These are phyloP conservation scores for Podospora pseudoanserina DNA, from an alignment of 495 filamentous ascomycete species.

Conservation along the genomic window DNA sequence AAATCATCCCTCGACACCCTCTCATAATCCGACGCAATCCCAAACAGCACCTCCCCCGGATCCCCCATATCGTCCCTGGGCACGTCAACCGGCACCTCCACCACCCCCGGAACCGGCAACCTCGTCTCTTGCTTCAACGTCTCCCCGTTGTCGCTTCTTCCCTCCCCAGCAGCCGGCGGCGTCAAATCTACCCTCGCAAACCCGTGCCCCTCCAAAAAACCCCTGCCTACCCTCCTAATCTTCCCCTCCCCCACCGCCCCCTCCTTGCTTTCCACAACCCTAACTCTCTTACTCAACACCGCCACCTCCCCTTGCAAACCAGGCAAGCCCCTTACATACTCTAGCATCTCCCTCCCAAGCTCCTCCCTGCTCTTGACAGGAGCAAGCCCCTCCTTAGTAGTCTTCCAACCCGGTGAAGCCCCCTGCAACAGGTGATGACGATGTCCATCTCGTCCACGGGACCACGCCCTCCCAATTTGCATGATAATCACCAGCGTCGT, in stretches of 20 bases:
- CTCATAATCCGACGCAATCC: slow-evolving; percentile 3
- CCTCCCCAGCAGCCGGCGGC: background rate
- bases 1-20: background rate
- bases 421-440: background rate
- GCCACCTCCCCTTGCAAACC: background rate
- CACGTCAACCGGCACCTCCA: background rate
- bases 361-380: background rate
- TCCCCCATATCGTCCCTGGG: background rate
- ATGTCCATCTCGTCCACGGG: background rate
- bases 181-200: slow-evolving; percentile 1
- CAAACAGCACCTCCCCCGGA: background rate
- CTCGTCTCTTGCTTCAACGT: background rate
- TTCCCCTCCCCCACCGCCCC: background rate
- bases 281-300: background rate
- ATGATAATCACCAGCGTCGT: background rate
- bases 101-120: background rate
- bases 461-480: background rate
- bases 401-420: background rate
- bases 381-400: background rate
- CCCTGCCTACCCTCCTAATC: background rate
- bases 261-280: background rate
- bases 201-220: slow-evolving; percentile 1
- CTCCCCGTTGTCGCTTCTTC: background rate
- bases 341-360: background rate
- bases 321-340: background rate